These are phyloP conservation scores for Neofusicoccum laricinum DNA, from an alignment of 2,329 filamentous ascomycete genomes.

Conservation along the genomic window DNA sequence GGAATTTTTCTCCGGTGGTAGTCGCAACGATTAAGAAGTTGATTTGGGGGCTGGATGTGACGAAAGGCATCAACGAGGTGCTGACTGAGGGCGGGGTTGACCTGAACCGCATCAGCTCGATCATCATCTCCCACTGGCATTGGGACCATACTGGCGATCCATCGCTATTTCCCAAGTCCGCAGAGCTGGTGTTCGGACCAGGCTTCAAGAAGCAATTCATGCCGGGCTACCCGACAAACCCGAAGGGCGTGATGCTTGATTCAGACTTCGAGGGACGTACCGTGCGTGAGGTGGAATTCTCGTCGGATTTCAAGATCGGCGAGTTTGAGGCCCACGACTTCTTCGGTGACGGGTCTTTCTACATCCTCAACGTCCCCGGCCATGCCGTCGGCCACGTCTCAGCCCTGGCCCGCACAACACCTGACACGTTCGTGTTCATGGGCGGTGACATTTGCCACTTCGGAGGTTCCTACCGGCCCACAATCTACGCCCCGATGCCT, in stretches of 20 bases:
- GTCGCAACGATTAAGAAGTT: not conserved
- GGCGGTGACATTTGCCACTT: constrained; percentile 29
- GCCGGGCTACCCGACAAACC: constrained; percentile 43
- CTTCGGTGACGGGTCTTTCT: constrained; percentile 57
- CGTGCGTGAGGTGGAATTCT: constrained; percentile 16
- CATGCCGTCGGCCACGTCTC: constrained; percentile 51
- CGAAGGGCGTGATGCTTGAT: constrained; percentile 16
- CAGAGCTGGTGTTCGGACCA: constrained; percentile 50
- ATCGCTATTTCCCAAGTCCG: constrained; percentile 42
- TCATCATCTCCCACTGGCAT: constrained; percentile 27
- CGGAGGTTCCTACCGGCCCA: constrained; percentile 27
- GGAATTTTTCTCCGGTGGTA: constrained; percentile 29
- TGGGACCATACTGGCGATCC: constrained; percentile 53
- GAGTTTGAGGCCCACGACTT: constrained; percentile 51
- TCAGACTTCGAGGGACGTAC: constrained; percentile 17
- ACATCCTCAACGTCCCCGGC: constrained; percentile 54
- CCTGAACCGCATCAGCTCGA: constrained; percentile 22
- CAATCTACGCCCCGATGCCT: constrained; percentile 16
- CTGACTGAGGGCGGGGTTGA: constrained; percentile 21
- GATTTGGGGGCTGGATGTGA: constrained; percentile 22
- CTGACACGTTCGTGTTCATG: constrained; percentile 27
- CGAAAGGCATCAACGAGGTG: constrained; percentile 40
- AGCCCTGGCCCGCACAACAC: constrained; percentile 46
- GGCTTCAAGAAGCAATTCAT: constrained; percentile 45
- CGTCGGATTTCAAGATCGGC: constrained; percentile 35